Percentiles rank a stretch among this genome's conserved stretches.
Conservation (phyloP, 257 asterid genomes). For the Handroanthus guayacan region DNA sequence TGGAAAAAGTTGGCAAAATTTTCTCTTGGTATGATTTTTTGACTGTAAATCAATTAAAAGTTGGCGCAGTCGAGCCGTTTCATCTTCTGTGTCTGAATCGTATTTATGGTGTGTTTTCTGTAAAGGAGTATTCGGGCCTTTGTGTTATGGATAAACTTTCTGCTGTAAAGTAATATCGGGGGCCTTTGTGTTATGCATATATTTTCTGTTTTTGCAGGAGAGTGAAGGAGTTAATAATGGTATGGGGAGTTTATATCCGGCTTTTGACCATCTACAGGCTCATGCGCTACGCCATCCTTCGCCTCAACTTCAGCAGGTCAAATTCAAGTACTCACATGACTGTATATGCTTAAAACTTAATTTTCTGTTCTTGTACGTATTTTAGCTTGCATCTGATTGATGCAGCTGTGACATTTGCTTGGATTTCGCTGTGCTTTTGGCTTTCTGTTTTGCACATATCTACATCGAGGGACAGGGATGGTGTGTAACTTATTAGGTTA, state of each 20-base stretch:
- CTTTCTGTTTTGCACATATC: background rate
- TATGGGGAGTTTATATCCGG: conserved; percentile 63
- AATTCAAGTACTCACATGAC: background rate
- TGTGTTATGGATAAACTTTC: background rate
- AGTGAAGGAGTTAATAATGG: conserved; percentile 52
- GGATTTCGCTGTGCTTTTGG: background rate
- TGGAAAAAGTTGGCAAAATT: conserved; percentile 9
- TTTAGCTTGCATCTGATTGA: conserved; percentile 8
- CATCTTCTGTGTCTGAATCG: conserved; percentile 7
- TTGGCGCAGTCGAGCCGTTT: background rate
- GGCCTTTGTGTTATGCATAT: background rate
- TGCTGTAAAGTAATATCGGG: background rate
- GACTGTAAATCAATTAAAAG: background rate
- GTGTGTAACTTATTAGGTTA: background rate
- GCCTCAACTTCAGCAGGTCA: conserved; percentile 67
- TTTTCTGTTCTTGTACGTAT: background rate
- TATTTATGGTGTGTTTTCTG: conserved; percentile 9
- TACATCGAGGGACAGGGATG: background rate
- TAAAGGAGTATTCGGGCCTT: background rate
- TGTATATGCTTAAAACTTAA: background rate
- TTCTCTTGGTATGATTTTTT: background rate
- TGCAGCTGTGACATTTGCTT: conserved; percentile 12
- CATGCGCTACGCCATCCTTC: conserved; percentile 59
- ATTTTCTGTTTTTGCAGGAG: conserved; percentile 55
- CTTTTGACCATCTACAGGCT: conserved; percentile 68